phyloP scores from a whole-genome alignment of 2,329 filamentous ascomycete genomes.

The Didymella pinodella region DNA sequence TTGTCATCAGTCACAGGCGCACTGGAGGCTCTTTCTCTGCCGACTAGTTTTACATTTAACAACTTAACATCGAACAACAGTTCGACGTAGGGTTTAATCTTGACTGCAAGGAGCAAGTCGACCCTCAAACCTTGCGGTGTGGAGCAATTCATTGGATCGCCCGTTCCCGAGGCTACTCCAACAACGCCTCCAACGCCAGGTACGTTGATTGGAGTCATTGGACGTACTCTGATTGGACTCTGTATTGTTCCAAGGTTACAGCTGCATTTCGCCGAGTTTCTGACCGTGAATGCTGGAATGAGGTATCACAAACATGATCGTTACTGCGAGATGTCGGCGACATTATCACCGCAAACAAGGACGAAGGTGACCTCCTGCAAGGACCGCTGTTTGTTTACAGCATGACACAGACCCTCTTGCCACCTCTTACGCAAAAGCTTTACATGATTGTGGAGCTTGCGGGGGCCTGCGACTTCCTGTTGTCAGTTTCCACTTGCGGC shows the following conservation, averaged over 20 bases:
- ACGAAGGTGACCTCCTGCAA: constrained; percentile 1
- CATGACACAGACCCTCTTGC: not conserved
- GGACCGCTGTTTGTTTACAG: not conserved
- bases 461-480: not conserved
- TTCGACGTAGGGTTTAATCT: constrained; percentile 20
- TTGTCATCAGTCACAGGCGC: not conserved
- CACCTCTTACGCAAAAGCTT: not conserved
- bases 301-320: constrained; percentile 5
- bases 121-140: constrained; percentile 20
- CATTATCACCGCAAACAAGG: not conserved
- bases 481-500: constrained; percentile 1
- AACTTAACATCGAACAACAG: constrained; percentile 22
- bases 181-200: constrained; percentile 19
- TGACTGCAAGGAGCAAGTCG: constrained; percentile 24
- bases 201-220: constrained; percentile 12
- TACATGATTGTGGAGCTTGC: not conserved
- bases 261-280: constrained; percentile 16
- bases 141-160: constrained; percentile 16
- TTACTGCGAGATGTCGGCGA: not conserved
- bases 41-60: constrained; percentile 10
- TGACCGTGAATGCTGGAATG: constrained; percentile 7
- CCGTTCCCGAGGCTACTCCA: constrained; percentile 19
- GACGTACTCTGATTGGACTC: constrained; percentile 8
- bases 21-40: constrained; percentile 3
- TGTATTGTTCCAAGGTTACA: constrained; percentile 1